These are phyloP conservation scores for Gracilariopsis chorda DNA, from an alignment of 23 red algal species.

Conservation along the genomic window DNA sequence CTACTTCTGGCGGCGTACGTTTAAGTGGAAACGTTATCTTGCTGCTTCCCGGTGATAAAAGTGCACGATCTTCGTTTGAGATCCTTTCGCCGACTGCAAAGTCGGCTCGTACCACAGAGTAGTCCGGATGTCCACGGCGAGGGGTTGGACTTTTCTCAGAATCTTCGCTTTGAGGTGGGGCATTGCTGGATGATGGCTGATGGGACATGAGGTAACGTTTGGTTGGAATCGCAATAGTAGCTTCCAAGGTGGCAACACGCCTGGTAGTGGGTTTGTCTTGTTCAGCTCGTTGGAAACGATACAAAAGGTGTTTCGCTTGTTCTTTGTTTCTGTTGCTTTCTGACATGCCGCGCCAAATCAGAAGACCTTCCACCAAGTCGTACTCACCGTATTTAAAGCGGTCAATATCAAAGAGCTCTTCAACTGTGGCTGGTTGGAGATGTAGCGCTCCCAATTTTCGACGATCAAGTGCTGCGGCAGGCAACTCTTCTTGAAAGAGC, in stretches of 20 bases:
- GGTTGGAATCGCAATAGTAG: background rate
- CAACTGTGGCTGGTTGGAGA: background rate
- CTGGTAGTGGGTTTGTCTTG: background rate
- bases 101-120: background rate
- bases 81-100: background rate
- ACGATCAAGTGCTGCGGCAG: too few relatives aligned
- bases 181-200: background rate
- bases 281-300: background rate
- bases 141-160: background rate
- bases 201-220: background rate
- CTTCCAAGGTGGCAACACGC: background rate
- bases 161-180: background rate
- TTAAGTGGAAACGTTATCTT: background rate
- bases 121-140: background rate
- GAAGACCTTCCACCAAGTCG: background rate
- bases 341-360: background rate
- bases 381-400: background rate
- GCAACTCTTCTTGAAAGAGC: too few relatives aligned
- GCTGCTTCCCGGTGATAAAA: background rate
- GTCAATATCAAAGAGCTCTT: background rate
- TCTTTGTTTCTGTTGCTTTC: background rate
- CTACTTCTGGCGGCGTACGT: background rate
- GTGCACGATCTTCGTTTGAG: background rate
- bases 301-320: background rate
- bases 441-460: background rate